These are phyloP conservation scores for Agaricus sinodeliciosus DNA, from an alignment of 768 basidiomycete species.

Conservation along the genomic window DNA sequence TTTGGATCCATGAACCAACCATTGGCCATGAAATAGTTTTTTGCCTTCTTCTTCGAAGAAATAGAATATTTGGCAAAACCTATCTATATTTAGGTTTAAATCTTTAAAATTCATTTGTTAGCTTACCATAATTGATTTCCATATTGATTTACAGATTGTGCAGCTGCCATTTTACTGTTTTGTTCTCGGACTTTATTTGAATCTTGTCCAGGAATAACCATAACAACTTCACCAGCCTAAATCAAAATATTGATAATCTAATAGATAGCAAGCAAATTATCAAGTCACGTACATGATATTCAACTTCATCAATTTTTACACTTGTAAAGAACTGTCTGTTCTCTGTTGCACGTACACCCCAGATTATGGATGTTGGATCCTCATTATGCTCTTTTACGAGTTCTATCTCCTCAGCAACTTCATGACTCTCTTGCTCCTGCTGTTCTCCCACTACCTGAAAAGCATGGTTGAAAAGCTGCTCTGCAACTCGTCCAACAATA, in stretches of 20 bases:
- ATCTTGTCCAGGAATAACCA: conserved; percentile 55
- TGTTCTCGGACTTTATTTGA: conserved; percentile 32
- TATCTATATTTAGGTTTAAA: conserved; percentile 17
- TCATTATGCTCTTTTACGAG: conserved; percentile 20
- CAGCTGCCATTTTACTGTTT: conserved; percentile 24
- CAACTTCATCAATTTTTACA: conserved; percentile 49
- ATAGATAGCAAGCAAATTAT: not conserved
- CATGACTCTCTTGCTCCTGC: conserved; percentile 17
- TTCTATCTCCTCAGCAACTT: conserved; percentile 20
- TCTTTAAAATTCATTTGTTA: not conserved
- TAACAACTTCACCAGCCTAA: conserved; percentile 57
- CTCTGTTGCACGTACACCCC: conserved; percentile 19
- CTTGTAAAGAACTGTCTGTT: conserved; percentile 31
- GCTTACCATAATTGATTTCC: conserved; percentile 57
- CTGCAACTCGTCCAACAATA: conserved; percentile 36
- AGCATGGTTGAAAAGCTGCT: conserved; percentile 39
- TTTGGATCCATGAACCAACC: conserved; percentile 62
- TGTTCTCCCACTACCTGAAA: conserved; percentile 31
- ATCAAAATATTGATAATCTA: not conserved
- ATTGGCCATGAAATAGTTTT: conserved; percentile 66
- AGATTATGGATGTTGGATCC: conserved; percentile 24
- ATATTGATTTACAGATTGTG: conserved; percentile 46
- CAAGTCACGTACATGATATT: conserved; percentile 42
- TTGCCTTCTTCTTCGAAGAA: conserved; percentile 39
- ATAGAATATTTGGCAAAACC: conserved; percentile 68